Base-by-base conservation (phyloP, 768 basidiomycete genomes). In the Phaffia tasmanica region DNA sequence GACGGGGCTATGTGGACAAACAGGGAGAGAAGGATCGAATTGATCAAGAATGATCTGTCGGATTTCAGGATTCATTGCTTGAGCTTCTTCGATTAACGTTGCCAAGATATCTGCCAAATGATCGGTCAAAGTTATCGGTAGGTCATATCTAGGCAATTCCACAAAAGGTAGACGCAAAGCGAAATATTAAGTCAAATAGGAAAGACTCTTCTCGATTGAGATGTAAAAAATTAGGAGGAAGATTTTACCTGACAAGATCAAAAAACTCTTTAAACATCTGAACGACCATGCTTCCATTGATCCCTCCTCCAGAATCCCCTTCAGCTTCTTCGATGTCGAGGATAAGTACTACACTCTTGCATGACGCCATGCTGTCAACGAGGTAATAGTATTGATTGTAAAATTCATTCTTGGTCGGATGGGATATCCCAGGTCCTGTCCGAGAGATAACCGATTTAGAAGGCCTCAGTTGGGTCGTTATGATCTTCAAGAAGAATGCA, bases 371-470 rank as follows among this genome's bases (percentile, higher is more conserved):
- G 29, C 86, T 89, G 72, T 98, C 91, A 32, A 98, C 82, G n/a
- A 97, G 82, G 73, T 92, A 90, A 72, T 86, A 94, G 77, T 95
- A 98, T 76, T 97, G 86, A 65, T 85, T 84, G 75, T 90, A 94
- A 73, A 92, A 94, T 0, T 69, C 67, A 27, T 63, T 59, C 53
- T 64, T 64, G 30, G 67, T 69, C 3, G 62, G 63, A 21, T 59
- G 58, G 21, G 30, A 23, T 19, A 56, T 54, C 18, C 57, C 57
- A 14, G 57, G 21, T 11, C 57, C 49, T 16, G 25, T 42, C 16
- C 64, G 57, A 3, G 53, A 27, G 14, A 47, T 27, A n/a, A 35
- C 23, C 2, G 57, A 27, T n/a, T 56, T 59, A 2, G 64, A 58
- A n/a, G 64, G 64, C 21, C 46, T 58, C 35, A 65, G 71, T 50